phyloP scores from a whole-genome alignment of 805 yeast species.

The Candida broadrunensis region DNA sequence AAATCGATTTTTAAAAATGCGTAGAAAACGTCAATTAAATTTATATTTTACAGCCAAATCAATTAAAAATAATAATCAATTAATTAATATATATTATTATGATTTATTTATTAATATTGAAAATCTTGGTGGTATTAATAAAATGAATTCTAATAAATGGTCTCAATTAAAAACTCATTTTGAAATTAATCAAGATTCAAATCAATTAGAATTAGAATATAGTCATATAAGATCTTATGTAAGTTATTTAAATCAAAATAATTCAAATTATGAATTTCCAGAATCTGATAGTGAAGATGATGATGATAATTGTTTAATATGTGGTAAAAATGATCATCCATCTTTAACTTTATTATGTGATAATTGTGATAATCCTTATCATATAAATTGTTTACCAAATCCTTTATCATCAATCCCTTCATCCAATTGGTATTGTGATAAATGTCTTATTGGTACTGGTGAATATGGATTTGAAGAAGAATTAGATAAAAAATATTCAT shows the following conservation, averaged over 20 bases:
- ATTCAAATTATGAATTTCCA: conserved; percentile 26
- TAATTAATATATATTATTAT: conserved; percentile 26
- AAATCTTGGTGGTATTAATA: conserved; percentile 16
- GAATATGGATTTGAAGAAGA: conserved; percentile 83
- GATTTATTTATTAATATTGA: conserved; percentile 37
- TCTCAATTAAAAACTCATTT: conserved; percentile 19
- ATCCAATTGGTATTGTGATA: conserved; percentile 76
- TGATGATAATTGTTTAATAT: conserved; percentile 44
- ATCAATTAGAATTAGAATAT: conserved; percentile 21
- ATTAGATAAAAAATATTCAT: conserved; percentile 48
- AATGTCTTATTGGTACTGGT: conserved; percentile 82
- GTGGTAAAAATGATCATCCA: conserved; percentile 46
- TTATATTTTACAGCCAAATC: conserved; percentile 16
- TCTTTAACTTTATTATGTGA: conserved; percentile 59
- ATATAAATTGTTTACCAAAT: conserved; percentile 63
- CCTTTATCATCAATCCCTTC: conserved; percentile 51
- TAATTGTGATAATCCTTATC: conserved; percentile 70
- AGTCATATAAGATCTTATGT: conserved; percentile 29
- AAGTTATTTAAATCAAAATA: conserved; percentile 22
- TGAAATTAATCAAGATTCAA: conserved; percentile 14
- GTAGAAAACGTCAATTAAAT: conserved; percentile 20
- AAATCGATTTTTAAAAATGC: conserved; percentile 53
- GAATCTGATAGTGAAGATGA: conserved; percentile 28
- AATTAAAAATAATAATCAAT: not conserved
- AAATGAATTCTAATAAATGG: conserved; percentile 19